These are phyloP conservation scores for Kwoniella sp. DNA, from an alignment of 768 basidiomycete species.

Conservation along the genomic window DNA sequence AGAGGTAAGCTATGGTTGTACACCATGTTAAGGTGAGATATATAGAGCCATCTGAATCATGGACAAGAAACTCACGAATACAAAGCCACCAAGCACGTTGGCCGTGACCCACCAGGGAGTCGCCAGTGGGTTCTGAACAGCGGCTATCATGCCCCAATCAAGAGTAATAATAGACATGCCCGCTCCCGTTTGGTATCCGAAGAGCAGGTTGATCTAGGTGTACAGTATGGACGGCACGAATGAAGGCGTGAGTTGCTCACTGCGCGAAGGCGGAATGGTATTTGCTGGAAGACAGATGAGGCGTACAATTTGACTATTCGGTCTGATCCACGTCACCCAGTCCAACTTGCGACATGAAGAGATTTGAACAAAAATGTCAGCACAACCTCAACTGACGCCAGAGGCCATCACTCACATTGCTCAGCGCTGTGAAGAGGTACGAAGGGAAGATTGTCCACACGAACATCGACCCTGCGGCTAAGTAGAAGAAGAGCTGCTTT, in stretches of 20 bases:
- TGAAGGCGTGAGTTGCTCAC: slow-evolving; percentile 12
- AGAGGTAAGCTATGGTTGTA: background rate
- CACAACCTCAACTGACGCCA: too few relatives aligned
- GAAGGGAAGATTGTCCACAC: slow-evolving; percentile 37
- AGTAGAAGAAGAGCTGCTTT: slow-evolving; percentile 31
- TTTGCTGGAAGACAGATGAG: background rate
- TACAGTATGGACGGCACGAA: background rate
- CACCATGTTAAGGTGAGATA: too few relatives aligned
- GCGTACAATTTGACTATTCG: slow-evolving; percentile 29
- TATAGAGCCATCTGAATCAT: background rate
- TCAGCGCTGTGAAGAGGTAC: slow-evolving; percentile 29
- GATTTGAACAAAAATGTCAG: too few relatives aligned
- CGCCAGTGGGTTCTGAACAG: slow-evolving; percentile 35
- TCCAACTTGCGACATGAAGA: slow-evolving; percentile 25
- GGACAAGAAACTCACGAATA: slow-evolving; percentile 21
- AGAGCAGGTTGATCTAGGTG: slow-evolving; percentile 19
- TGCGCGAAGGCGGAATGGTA: too few relatives aligned
- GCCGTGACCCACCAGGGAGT: slow-evolving; percentile 45
- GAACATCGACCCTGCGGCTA: slow-evolving; percentile 28
- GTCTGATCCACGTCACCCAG: slow-evolving; percentile 42
- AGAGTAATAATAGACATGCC: slow-evolving; percentile 35
- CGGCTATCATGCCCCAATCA: slow-evolving; percentile 37
- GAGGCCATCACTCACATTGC: slow-evolving; percentile 7
- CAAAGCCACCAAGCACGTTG: slow-evolving; percentile 36
- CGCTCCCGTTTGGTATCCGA: slow-evolving; percentile 24